Evolutionary conservation across 2,329 filamentous ascomycete genomes (phyloP).

Genomic region (Dactylellina drechsleri): DNA sequence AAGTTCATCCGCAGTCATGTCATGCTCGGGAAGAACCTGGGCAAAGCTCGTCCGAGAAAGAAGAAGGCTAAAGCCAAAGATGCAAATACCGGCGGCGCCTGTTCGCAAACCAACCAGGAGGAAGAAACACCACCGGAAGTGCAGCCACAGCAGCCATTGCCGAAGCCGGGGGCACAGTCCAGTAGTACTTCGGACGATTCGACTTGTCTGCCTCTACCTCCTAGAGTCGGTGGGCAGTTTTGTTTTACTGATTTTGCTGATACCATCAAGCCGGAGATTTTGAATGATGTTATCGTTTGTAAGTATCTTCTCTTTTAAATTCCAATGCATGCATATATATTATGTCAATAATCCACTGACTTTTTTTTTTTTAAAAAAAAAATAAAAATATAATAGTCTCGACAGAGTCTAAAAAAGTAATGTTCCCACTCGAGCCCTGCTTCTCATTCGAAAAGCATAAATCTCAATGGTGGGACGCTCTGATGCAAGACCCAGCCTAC

Average conservation of each 20-base stretch:
- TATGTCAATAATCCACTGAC: neutral
- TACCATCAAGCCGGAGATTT: slow-evolving; percentile 57
- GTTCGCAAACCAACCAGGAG: neutral
- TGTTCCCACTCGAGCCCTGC: slow-evolving; percentile 61
- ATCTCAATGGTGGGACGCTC: slow-evolving; percentile 59
- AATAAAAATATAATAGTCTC: slow-evolving; percentile 59
- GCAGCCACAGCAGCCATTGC: neutral
- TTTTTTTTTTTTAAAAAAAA: slow-evolving; percentile 1
- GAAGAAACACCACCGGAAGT: too few relatives aligned
- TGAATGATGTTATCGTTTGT: slow-evolving; percentile 60
- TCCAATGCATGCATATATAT: neutral
- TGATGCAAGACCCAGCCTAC: slow-evolving; percentile 61
- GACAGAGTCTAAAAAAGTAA: slow-evolving; percentile 59
- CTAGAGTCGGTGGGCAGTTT: slow-evolving; percentile 55
- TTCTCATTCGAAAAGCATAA: slow-evolving; percentile 59
- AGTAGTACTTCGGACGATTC: neutral
- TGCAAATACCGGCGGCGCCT: neutral
- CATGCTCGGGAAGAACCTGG: slow-evolving; percentile 64
- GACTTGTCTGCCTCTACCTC: slow-evolving; percentile 7
- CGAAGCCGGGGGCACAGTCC: neutral
- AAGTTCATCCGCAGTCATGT: slow-evolving; percentile 63
- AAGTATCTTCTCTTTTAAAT: slow-evolving; percentile 29
- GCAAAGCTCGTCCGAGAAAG: slow-evolving; percentile 56
- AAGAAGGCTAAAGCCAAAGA: slow-evolving; percentile 38
- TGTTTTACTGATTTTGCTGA: slow-evolving; percentile 59